Percentiles rank a stretch among this genome's conserved stretches.
Evolutionary conservation across 2,329 filamentous ascomycete species (phyloP).

Genomic region (Biscogniauxia marginata): DNA sequence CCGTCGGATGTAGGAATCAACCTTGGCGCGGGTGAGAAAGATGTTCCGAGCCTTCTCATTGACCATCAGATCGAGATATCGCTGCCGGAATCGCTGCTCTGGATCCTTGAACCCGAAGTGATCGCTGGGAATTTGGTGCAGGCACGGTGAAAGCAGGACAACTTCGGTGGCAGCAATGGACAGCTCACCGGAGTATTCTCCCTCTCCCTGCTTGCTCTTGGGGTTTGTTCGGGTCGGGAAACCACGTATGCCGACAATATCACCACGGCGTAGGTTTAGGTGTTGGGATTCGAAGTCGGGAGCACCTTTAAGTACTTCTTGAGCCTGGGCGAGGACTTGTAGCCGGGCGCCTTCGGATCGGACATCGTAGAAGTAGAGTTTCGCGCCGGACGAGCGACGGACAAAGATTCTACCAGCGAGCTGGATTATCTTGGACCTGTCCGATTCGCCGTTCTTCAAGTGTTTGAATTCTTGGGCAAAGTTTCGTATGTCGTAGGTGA

Average conservation of each 20-base stretch:
- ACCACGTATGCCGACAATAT: constrained; percentile 86
- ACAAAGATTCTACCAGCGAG: constrained; percentile 88
- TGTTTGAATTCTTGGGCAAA: constrained; percentile 76
- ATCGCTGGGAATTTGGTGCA: constrained; percentile 86
- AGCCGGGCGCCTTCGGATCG: constrained; percentile 64
- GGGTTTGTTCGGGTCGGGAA: constrained; percentile 84
- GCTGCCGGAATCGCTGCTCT: constrained; percentile 88
- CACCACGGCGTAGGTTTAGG: constrained; percentile 82
- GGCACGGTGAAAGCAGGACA: constrained; percentile 80
- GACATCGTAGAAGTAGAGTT: constrained; percentile 90
- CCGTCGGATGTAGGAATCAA: constrained; percentile 82
- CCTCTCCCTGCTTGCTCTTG: constrained; percentile 77
- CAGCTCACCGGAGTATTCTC: constrained; percentile 78
- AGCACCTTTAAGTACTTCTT: constrained; percentile 67
- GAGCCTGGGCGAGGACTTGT: constrained; percentile 89
- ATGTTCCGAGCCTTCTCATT: constrained; percentile 83
- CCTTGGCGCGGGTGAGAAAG: constrained; percentile 81
- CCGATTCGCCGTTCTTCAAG: constrained; percentile 84
- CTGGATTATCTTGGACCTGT: constrained; percentile 71
- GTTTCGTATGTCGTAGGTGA: constrained; percentile 77
- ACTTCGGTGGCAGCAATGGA: constrained; percentile 91
- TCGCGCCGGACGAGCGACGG: constrained; percentile 76
- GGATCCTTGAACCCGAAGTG: constrained; percentile 95
- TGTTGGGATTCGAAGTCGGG: constrained; percentile 82
- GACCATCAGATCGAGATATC: constrained; percentile 96